Percentiles rank a stretch among this genome's conserved stretches.
These are phyloP conservation scores for Plasmodium malariae DNA, from an alignment of 169 alveolate species.

Conservation along the genomic window DNA sequence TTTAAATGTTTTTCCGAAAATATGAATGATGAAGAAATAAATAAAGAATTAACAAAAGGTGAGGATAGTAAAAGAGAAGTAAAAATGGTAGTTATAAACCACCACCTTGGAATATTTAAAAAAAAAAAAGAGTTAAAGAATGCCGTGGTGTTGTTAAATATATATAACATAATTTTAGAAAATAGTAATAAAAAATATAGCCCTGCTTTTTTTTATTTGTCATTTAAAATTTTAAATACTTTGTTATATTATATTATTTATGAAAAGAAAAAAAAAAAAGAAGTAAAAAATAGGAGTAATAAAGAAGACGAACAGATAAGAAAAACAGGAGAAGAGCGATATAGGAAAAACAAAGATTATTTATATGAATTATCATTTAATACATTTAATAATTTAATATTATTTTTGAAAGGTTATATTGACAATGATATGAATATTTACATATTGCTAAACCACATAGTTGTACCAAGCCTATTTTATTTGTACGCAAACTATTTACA, in stretches of 20 bases:
- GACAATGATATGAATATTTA: conserved; percentile 61
- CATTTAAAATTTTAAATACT: conserved; percentile 56
- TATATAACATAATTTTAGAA: conserved; percentile 58
- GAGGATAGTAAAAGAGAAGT: not conserved
- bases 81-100: not conserved
- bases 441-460: conserved; percentile 58
- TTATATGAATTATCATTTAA: conserved; percentile 33
- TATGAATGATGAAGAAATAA: not conserved
- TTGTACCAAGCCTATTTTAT: conserved; percentile 43
- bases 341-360: not conserved
- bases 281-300: too few species aligned
- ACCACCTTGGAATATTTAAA: conserved; percentile 52
- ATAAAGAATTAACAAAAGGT: not conserved
- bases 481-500: conserved; percentile 42
- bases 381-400: conserved; percentile 29
- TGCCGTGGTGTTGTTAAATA: conserved; percentile 46
- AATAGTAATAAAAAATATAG: conserved; percentile 58
- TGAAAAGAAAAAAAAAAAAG: conserved; percentile 1
- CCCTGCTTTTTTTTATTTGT: conserved; percentile 61
- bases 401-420: conserved; percentile 35
- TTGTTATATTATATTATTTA: conserved; percentile 15
- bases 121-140: conserved; percentile 58
- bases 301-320: not conserved
- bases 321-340: not conserved
- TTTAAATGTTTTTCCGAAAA: not conserved